These are phyloP conservation scores for Alloascoidea africana DNA, from an alignment of 805 yeast species.

Conservation along the genomic window DNA sequence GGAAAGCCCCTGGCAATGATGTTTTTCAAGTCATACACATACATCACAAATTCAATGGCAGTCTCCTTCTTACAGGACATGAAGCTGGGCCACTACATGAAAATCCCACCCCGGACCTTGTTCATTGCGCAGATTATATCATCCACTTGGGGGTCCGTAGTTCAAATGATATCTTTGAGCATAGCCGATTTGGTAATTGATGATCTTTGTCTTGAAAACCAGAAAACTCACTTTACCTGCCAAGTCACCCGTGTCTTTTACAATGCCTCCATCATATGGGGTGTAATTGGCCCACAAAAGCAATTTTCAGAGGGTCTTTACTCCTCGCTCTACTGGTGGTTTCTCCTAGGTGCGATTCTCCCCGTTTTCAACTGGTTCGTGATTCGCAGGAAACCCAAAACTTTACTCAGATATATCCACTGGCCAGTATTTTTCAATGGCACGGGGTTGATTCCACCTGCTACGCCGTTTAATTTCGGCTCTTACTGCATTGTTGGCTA, in stretches of 20 bases:
- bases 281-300: constrained; percentile 44
- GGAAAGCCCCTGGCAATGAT: constrained; percentile 50
- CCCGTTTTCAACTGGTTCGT: constrained; percentile 25
- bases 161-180: constrained; percentile 25
- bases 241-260: constrained; percentile 25
- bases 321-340: constrained; percentile 39
- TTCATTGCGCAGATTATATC: constrained; percentile 35
- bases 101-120: constrained; percentile 45
- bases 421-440: constrained; percentile 56
- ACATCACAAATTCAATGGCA: constrained; percentile 37
- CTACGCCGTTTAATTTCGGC: constrained; percentile 53
- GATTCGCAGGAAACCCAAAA: constrained; percentile 22
- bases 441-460: constrained; percentile 57
- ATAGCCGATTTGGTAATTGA: constrained; percentile 21
- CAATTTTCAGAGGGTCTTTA: constrained; percentile 35
- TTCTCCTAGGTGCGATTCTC: constrained; percentile 37
- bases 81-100: constrained; percentile 51
- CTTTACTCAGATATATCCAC: constrained; percentile 30
- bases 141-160: constrained; percentile 27
- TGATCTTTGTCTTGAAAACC: constrained; percentile 21
- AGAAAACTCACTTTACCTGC: constrained; percentile 26
- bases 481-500: constrained; percentile 39
- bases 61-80: constrained; percentile 36
- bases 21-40: constrained; percentile 45
- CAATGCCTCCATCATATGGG: constrained; percentile 39